Conservation (phyloP, 2,329 filamentous ascomycete species). For the Penicillium sp. region DNA sequence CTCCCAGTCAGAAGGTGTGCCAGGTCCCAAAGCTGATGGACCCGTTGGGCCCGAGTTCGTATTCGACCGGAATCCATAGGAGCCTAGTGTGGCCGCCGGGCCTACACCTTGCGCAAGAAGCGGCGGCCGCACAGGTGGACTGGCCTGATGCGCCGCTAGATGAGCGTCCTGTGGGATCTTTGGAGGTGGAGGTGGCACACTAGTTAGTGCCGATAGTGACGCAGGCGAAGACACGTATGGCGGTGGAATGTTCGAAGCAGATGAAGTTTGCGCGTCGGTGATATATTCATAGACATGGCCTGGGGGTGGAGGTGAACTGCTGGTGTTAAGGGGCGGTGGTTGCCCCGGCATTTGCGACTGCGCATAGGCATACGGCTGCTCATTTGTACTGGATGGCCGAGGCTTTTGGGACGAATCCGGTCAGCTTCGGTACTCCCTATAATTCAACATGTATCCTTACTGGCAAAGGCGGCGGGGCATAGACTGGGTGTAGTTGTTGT, state of each 20-base stretch:
- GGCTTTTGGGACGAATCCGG: constrained; percentile 25
- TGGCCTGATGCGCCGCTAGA: constrained; percentile 25
- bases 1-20: constrained; percentile 50
- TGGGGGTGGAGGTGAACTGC: constrained; percentile 17
- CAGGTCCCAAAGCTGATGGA: constrained; percentile 41
- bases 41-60: constrained; percentile 20
- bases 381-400: constrained; percentile 35
- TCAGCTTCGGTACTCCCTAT: not conserved
- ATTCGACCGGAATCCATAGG: constrained; percentile 15
- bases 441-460: constrained; percentile 25
- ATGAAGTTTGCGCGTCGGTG: constrained; percentile 6
- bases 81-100: constrained; percentile 17
- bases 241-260: constrained; percentile 16
- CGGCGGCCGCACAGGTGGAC: constrained; percentile 15
- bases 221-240: constrained; percentile 24
- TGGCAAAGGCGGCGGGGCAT: constrained; percentile 36
- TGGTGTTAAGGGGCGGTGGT: constrained; percentile 18
- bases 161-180: constrained; percentile 42
- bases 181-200: constrained; percentile 41
- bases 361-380: constrained; percentile 20
- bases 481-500: constrained; percentile 16
- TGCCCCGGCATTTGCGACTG: constrained; percentile 15
- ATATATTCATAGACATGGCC: constrained; percentile 17
- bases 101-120: constrained; percentile 17
- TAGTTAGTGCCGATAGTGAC: constrained; percentile 4